A percentile compares a stretch with the other conserved stretches of the same genome.
Conservation (phyloP, 2,329 filamentous ascomycete genomes). For the Phyllosticta citribraziliensis region DNA sequence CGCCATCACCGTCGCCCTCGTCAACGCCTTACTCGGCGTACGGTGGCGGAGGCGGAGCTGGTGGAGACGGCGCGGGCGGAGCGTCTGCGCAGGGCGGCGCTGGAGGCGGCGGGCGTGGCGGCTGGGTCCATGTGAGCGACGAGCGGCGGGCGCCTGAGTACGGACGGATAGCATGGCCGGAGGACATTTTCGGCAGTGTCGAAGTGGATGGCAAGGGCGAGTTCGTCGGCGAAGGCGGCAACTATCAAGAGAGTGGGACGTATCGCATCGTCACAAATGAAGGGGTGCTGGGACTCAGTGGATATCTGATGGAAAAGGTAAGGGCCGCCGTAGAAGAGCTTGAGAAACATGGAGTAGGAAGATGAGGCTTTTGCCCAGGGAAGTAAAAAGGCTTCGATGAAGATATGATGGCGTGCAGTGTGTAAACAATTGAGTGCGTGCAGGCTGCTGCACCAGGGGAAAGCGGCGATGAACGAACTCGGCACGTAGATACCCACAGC, state of each 20-base stretch:
- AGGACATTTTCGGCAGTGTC: conserved; percentile 57
- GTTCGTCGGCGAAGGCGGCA: conserved; percentile 47
- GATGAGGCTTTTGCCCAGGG: not conserved
- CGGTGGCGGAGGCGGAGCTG: conserved; percentile 38
- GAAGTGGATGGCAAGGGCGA: conserved; percentile 49
- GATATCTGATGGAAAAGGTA: conserved; percentile 40
- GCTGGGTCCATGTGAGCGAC: conserved; percentile 56
- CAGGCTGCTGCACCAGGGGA: no score
- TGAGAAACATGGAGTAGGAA: conserved; percentile 13
- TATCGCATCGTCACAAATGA: conserved; percentile 52
- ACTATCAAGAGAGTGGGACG: conserved; percentile 53
- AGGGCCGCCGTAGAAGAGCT: conserved; percentile 33
- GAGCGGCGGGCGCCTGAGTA: conserved; percentile 50
- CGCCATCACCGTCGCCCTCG: conserved; percentile 22
- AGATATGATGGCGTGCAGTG: not conserved
- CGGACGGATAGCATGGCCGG: conserved; percentile 54
- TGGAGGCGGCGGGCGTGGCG: conserved; percentile 48
- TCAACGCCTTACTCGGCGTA: not conserved
- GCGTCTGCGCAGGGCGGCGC: conserved; percentile 50
- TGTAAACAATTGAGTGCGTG: not conserved
- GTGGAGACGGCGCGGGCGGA: conserved; percentile 45
- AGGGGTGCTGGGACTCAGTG: conserved; percentile 44
- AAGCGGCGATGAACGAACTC: no score
- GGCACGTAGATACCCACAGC: no score
- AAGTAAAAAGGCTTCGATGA: not conserved